phyloP scores from a whole-genome alignment of 148 eudicot genomes.

The Dianthus caryophyllus region DNA sequence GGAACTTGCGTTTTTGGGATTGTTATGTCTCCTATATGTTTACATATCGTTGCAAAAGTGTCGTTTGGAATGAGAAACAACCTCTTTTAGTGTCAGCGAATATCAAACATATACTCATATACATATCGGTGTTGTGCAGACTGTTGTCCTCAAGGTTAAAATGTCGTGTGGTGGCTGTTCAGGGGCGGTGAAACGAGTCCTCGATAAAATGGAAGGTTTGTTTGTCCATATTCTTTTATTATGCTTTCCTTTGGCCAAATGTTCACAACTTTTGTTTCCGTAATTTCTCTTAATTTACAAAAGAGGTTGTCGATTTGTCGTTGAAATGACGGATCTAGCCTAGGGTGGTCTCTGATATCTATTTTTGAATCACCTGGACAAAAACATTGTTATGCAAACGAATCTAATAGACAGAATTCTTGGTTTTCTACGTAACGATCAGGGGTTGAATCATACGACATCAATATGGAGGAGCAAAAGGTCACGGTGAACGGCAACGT shows the following conservation, averaged over 20 bases:
- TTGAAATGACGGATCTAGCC: not conserved
- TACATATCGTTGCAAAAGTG: not conserved
- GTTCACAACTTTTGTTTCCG: not conserved
- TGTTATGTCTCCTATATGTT: too few species aligned
- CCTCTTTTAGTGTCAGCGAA: too few species aligned
- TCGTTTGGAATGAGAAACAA: not conserved
- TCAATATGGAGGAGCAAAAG: conserved; percentile 66
- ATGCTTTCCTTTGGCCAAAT: not conserved
- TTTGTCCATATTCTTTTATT: conserved; percentile 21
- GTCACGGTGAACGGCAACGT: conserved; percentile 86
- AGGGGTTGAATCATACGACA: conserved; percentile 78
- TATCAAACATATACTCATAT: not conserved
- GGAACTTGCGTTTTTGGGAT: too few species aligned
- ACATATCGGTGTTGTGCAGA: conserved; percentile 42
- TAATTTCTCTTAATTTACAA: not conserved
- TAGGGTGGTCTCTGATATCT: not conserved
- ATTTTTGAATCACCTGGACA: not conserved
- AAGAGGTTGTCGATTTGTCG: not conserved
- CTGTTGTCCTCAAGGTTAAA: conserved; percentile 80
- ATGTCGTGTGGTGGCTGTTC: conserved; percentile 89
- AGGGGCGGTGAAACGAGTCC: conserved; percentile 81
- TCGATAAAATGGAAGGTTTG: conserved; percentile 90
- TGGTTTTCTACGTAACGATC: not conserved
- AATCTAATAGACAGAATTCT: not conserved
- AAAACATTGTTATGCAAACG: not conserved